Evolutionary conservation across 768 basidiomycete genomes (phyloP), one percentile per base, ranked within the genome.

Genomic region (Tulasnella sp.): DNA sequence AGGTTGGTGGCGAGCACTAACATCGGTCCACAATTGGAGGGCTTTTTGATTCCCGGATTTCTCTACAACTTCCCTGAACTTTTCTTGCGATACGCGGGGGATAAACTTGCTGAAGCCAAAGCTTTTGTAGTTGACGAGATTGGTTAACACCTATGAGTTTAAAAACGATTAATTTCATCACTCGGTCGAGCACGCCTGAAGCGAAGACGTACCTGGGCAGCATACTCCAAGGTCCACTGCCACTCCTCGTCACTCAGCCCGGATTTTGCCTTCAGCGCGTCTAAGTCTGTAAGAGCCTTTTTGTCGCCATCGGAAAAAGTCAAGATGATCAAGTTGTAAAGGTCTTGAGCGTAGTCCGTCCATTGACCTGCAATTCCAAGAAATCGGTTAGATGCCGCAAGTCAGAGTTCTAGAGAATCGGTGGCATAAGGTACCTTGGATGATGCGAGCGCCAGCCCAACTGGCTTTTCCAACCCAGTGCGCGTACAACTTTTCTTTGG

Each of bases 71-170:
- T 86, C 86, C 55, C 87, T 88, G 82, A 96, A 94, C 81, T 89
- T 90, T 20, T 85, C 87, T 32, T 86, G 81, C 2, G 89, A 81
- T 70, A 93, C 81, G 29, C 95, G 91, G 29, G 95, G 94, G 71
- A 94, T 82, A 80, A 96, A 92, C 85, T 96, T 96, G 61, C 92
- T 93, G 82, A 92, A 92, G 1, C 94, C 94, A 80, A 96, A 96
- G 2, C 87, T 88, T 83, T 89, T 93, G 85, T 90, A 94, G 84
- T 95, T 95, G 32, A 89, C 79, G 67, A 84, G 79, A 79, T 84
- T 84, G 48, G 81, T 82, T 10, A 83, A 70, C 44, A 81, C 82
- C 80, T 79, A 73, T 32, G 13, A 73, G 6, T 11, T 23, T 5
- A 44, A 40, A 42, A 7, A 77, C 71, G 16, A 70, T 37, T 73